phyloP scores from a whole-genome alignment of 2,329 filamentous ascomycete genomes.

The Stylonectria norvegica region DNA sequence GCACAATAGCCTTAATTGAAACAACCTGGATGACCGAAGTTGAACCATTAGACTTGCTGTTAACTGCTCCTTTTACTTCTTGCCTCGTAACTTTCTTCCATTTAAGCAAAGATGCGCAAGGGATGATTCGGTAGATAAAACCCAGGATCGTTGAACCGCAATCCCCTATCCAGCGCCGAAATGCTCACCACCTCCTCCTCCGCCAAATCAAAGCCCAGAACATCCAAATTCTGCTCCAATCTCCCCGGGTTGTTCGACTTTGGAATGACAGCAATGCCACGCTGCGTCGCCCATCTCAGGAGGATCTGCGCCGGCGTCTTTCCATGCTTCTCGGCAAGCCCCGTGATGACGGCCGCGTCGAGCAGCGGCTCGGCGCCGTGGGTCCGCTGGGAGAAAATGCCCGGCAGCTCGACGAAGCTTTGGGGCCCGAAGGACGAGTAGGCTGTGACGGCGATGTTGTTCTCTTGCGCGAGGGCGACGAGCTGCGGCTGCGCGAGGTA shows the following conservation, averaged over 20 bases:
- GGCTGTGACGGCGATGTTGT: constrained; percentile 58
- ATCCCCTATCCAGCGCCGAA: constrained; percentile 47
- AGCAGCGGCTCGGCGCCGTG: constrained; percentile 28
- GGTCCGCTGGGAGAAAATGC: constrained; percentile 27
- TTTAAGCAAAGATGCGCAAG: constrained; percentile 48
- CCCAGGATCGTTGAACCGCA: constrained; percentile 57
- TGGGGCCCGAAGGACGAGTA: constrained; percentile 65
- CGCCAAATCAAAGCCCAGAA: constrained; percentile 52
- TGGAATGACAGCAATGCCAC: constrained; percentile 60
- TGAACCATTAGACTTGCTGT: too few relatives aligned
- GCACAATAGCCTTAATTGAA: too few relatives aligned
- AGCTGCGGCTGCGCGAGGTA: constrained; percentile 61
- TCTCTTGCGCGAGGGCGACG: constrained; percentile 52
- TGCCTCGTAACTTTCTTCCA: not conserved
- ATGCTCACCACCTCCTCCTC: constrained; percentile 56
- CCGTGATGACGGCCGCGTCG: constrained; percentile 41
- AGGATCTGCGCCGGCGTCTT: constrained; percentile 64
- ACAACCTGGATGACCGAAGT: too few relatives aligned
- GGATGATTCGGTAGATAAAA: constrained; percentile 39
- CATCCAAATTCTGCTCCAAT: constrained; percentile 55
- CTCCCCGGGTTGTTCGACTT: constrained; percentile 55
- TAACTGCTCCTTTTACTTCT: constrained; percentile 1
- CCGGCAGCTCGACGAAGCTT: constrained; percentile 32
- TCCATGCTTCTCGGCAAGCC: constrained; percentile 49
- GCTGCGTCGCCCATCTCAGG: constrained; percentile 64